Evolutionary conservation across 495 filamentous ascomycete species (phyloP), one percentile per base, ranked within the genome.

Genomic region (Penicillium goetzii): DNA sequence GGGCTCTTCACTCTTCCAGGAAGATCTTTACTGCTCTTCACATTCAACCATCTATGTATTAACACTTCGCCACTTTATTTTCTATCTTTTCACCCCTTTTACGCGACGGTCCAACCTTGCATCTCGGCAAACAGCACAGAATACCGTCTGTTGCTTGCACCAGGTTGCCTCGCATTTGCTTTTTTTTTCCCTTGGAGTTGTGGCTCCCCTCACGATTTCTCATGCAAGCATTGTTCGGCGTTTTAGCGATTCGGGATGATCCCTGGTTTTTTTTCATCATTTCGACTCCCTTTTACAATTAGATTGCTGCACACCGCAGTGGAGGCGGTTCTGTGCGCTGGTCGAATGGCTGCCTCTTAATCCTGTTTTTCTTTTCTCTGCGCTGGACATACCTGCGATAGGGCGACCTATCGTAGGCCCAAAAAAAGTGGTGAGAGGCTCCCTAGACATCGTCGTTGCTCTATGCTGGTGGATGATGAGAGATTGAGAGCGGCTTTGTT

Each of bases 281-380:
- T 64, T 67, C 62, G 43, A 58, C 53, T 66, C 63, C 61, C 58
- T 66, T 76, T 76, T 68, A 77, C 74, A 76, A 71, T 77, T 83
- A 84, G 81, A 83, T 80, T 81, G 80, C 79, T 78, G 80, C 82
- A 78, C 74, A 68, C 69, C 69, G 76, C 77, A 76, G 71, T 72
- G n/a, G 79, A 76, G 78, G 79, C 77, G 77, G 78, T 78, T 79
- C 74, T 81, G 80, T 85, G 84, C 86, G 86, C 88, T 84, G 86
- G 86, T 87, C 86, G 84, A 84, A 76, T 78, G 72, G 72, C 76
- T 78, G 73, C 77, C 72, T 76, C 77, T 76, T 78, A 74, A 72
- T 78, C 72, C 65, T 70, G 68, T 67, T 63, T 69, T 62, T 28
- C 38, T 61, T 62, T 63, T 59, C 63, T 68, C 60, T 63, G 55